phyloP scores from a whole-genome alignment of 2,329 filamentous ascomycete genomes.

The Trichoderma afroharzianum region DNA sequence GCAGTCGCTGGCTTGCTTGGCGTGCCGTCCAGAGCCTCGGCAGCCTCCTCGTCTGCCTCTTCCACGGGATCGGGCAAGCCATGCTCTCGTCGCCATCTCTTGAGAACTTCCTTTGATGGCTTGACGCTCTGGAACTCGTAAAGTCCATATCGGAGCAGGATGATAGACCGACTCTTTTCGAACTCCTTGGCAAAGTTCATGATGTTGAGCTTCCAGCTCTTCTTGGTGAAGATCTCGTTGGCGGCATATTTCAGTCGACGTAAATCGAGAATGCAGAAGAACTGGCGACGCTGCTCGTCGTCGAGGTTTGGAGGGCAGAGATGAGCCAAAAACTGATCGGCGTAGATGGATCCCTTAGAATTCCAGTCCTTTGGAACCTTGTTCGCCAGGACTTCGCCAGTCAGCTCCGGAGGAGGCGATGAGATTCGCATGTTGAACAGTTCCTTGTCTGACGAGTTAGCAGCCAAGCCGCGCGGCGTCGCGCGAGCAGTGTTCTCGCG shows the following conservation, averaged over 20 bases:
- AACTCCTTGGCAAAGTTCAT: conserved; percentile 62
- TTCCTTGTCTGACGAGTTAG: conserved; percentile 47
- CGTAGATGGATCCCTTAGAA: conserved; percentile 53
- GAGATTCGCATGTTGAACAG: conserved; percentile 58
- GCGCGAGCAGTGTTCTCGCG: conserved; percentile 46
- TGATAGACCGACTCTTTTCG: conserved; percentile 60
- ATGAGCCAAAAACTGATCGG: conserved; percentile 56
- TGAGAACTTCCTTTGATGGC: conserved; percentile 54
- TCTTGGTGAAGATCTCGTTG: conserved; percentile 57
- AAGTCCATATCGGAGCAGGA: conserved; percentile 58
- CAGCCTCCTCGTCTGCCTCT: conserved; percentile 21
- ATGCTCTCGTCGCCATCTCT: conserved; percentile 56
- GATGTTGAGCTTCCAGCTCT: conserved; percentile 61
- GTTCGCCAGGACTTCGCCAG: conserved; percentile 51
- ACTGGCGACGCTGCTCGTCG: conserved; percentile 58
- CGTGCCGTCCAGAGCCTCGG: neutral
- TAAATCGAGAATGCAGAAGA: conserved; percentile 60
- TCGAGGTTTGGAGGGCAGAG: conserved; percentile 56
- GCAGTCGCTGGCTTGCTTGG: conserved; percentile 32
- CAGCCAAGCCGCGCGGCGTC: conserved; percentile 47
- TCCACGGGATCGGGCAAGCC: conserved; percentile 51
- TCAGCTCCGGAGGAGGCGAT: conserved; percentile 53
- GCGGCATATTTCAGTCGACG: conserved; percentile 59
- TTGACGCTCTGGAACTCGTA: conserved; percentile 63
- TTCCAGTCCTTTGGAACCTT: conserved; percentile 52